phyloP scores from a whole-genome alignment of 208 protist species.

The Wallacemonas sp. region DNA sequence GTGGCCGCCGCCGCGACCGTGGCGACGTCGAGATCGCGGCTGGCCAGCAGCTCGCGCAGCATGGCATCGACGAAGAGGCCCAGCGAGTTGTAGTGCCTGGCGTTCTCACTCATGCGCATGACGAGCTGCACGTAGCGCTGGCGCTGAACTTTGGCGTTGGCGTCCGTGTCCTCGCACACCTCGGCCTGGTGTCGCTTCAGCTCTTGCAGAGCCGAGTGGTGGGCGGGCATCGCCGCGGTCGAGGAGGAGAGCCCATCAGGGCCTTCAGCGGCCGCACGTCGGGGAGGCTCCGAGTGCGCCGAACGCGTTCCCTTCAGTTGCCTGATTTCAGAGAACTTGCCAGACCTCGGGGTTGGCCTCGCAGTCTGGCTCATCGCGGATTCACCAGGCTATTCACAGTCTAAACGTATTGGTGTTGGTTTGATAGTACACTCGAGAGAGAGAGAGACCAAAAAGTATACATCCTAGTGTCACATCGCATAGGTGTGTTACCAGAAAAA shows the following conservation, averaged over 20 bases:
- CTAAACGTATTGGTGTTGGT: no score
- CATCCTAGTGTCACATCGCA: no score
- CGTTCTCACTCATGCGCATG: constrained; percentile 38
- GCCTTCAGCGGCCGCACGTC: neutral
- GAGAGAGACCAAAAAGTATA: no score
- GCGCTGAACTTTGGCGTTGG: constrained; percentile 52
- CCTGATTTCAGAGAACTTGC: constrained; percentile 29
- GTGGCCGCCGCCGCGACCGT: constrained; percentile 57
- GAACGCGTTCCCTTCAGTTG: neutral
- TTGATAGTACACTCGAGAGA: no score
- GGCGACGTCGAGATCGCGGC: constrained; percentile 31
- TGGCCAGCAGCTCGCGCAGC: constrained; percentile 51
- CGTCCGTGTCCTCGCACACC: constrained; percentile 37
- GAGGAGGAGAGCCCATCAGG: neutral
- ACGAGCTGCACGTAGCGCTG: constrained; percentile 81
- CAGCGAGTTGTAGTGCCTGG: constrained; percentile 62
- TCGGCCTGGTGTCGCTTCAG: constrained; percentile 25
- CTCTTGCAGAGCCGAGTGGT: constrained; percentile 23
- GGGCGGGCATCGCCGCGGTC: neutral
- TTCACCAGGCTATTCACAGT: no score
- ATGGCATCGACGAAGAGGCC: constrained; percentile 81
- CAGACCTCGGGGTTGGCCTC: constrained; percentile 17
- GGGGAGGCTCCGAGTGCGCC: neutral
- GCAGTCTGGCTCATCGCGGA: constrained; percentile 8
- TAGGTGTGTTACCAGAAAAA: neutral